A percentile compares a stretch with the other conserved stretches of the same genome.
Conservation (phyloP, 768 basidiomycete genomes). For the Hemileccinum impolitum region DNA sequence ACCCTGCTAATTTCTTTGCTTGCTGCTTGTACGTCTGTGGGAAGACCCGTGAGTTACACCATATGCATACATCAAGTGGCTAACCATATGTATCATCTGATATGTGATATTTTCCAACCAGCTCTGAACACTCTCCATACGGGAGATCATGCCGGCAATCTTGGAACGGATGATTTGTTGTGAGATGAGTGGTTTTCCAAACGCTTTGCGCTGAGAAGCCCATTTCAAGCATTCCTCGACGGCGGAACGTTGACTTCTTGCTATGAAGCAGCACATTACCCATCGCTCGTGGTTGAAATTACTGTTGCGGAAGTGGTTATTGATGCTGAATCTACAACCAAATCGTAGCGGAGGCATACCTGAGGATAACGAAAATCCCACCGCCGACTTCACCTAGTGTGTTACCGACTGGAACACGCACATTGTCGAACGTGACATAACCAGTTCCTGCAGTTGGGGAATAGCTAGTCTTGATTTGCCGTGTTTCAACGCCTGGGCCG, state of each 20-base stretch:
- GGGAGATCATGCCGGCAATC: slow-evolving; percentile 85
- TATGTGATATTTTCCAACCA: slow-evolving; percentile 87
- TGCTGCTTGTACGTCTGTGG: slow-evolving; percentile 67
- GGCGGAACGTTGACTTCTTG: slow-evolving; percentile 63
- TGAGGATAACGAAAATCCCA: slow-evolving; percentile 62
- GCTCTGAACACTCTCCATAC: slow-evolving; percentile 75
- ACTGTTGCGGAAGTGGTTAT: slow-evolving; percentile 31
- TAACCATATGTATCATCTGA: slow-evolving; percentile 82
- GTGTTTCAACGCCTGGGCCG: slow-evolving; percentile 59
- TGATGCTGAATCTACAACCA: not conserved
- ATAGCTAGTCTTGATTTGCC: slow-evolving; percentile 79
- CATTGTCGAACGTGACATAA: slow-evolving; percentile 79
- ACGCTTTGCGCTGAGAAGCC: slow-evolving; percentile 85
- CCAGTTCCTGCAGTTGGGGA: slow-evolving; percentile 85
- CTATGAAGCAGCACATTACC: slow-evolving; percentile 81
- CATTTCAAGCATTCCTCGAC: slow-evolving; percentile 91
- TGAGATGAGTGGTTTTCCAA: slow-evolving; percentile 81
- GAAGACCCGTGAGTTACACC: slow-evolving; percentile 2
- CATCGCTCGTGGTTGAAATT: slow-evolving; percentile 97
- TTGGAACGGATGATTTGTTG: slow-evolving; percentile 88
- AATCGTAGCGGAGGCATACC: slow-evolving; percentile 25
- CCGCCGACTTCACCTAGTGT: slow-evolving; percentile 64
- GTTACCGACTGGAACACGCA: slow-evolving; percentile 83
- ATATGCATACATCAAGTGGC: slow-evolving; percentile 1
- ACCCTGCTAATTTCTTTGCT: slow-evolving; percentile 72